Evolutionary conservation across 140 eudicot species (phyloP).

Genomic region (Erigeron philadelphicus): DNA sequence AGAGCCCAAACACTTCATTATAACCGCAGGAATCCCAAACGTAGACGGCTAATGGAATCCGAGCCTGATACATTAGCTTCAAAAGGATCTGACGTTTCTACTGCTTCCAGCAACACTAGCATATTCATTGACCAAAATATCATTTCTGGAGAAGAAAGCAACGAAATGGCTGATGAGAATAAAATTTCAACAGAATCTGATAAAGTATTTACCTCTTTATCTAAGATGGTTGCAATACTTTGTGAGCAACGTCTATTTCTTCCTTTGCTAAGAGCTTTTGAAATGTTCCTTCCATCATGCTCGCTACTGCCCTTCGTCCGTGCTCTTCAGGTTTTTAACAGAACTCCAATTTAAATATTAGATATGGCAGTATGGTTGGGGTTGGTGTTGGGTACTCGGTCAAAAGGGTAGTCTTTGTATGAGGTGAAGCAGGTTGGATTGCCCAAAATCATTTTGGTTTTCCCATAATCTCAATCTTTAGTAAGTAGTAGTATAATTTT

Average conservation of each 20-base stretch:
- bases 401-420: conserved; percentile 5
- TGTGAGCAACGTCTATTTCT: conserved; percentile 79
- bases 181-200: conserved; percentile 37
- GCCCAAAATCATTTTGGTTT: neutral
- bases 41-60: conserved; percentile 69
- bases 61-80: conserved; percentile 34
- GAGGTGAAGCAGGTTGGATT: neutral
- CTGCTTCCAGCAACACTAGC: conserved; percentile 36
- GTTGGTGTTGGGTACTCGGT: neutral
- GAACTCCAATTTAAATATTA: conserved; percentile 10
- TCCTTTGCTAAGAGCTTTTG: conserved; percentile 89
- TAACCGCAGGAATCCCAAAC: conserved; percentile 79
- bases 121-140: conserved; percentile 39
- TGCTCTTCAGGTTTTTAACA: conserved; percentile 80
- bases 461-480: no score
- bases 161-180: conserved; percentile 32
- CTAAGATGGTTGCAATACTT: conserved; percentile 81
- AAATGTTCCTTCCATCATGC: conserved; percentile 92
- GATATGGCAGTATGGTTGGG: neutral
- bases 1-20: conserved; percentile 58
- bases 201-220: conserved; percentile 52
- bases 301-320: conserved; percentile 87
- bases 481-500: neutral
- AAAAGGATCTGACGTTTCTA: conserved; percentile 37
- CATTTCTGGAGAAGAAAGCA: conserved; percentile 40